Conservation (phyloP, 176 grass and related monocot genomes). For the Zizania latifolia region DNA sequence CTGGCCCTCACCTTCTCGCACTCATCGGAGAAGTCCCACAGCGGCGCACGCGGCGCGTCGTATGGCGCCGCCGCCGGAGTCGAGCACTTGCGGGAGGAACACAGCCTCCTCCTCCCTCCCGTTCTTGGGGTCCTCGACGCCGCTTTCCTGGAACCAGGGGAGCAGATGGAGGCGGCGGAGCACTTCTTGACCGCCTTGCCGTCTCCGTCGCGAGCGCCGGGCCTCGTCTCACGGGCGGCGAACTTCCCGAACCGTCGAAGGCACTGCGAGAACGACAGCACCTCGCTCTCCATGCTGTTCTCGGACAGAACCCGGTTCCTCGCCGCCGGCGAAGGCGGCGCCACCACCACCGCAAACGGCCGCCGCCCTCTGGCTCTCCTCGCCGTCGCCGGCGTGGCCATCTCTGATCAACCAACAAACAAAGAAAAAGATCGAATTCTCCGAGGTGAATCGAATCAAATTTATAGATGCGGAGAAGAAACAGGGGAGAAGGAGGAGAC, state of each 20-base stretch:
- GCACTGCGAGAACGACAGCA: neutral
- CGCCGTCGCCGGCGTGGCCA: conserved; percentile 19
- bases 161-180: too few relatives aligned
- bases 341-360: conserved; percentile 25
- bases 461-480: conserved; percentile 21
- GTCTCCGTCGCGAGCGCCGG: neutral
- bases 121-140: neutral
- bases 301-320: neutral
- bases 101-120: neutral
- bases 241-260: conserved; percentile 12
- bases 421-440: neutral
- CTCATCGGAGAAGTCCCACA: conserved; percentile 1
- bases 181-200: conserved; percentile 1
- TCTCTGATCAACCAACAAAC: neutral
- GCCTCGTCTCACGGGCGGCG: conserved; percentile 5
- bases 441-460: neutral
- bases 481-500: neutral
- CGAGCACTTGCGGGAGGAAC: neutral
- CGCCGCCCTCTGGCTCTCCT: conserved; percentile 10
- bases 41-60: conserved; percentile 20
- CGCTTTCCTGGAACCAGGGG: conserved; percentile 12
- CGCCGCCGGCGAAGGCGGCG: neutral
- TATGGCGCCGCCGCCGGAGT: neutral
- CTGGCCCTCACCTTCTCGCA: neutral
- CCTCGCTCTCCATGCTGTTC: conserved; percentile 20